phyloP scores from a whole-genome alignment of 768 basidiomycete genomes.

The Guyanaporus albipodus region DNA sequence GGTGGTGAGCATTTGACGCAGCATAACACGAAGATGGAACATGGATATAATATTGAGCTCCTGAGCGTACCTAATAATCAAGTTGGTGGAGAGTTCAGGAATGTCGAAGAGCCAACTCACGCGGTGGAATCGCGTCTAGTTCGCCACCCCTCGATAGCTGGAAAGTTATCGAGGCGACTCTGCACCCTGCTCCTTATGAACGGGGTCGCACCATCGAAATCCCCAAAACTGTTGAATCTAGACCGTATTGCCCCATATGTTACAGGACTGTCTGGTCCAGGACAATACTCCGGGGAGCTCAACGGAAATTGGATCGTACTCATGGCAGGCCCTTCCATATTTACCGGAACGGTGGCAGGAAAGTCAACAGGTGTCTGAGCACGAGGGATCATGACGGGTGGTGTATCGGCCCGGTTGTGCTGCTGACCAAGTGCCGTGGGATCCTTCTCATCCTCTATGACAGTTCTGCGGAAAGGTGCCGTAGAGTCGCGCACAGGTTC shows the following conservation, averaged over 20 bases:
- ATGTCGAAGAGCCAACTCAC: slow-evolving; percentile 43
- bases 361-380: slow-evolving; percentile 55
- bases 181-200: slow-evolving; percentile 84
- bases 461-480: slow-evolving; percentile 71
- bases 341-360: slow-evolving; percentile 50
- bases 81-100: slow-evolving; percentile 5
- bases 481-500: slow-evolving; percentile 52
- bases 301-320: slow-evolving; percentile 82
- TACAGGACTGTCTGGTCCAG: slow-evolving; percentile 52
- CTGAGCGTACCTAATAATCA: slow-evolving; percentile 60
- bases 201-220: slow-evolving; percentile 68
- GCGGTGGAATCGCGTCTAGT: slow-evolving; percentile 86
- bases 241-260: slow-evolving; percentile 48
- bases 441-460: slow-evolving; percentile 75
- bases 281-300: slow-evolving; percentile 66
- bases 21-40: slow-evolving; percentile 84
- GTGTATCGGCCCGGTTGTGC: slow-evolving; percentile 12
- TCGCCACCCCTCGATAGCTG: slow-evolving; percentile 71
- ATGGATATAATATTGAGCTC: slow-evolving; percentile 84
- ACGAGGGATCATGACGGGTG: slow-evolving; percentile 36
- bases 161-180: slow-evolving; percentile 62
- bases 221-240: slow-evolving; percentile 67
- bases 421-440: slow-evolving; percentile 42
- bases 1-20: slow-evolving; percentile 83
- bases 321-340: slow-evolving; percentile 43